These are phyloP conservation scores for Scytalidium sp. DNA, from an alignment of 2,329 filamentous ascomycete genomes.

Conservation along the genomic window DNA sequence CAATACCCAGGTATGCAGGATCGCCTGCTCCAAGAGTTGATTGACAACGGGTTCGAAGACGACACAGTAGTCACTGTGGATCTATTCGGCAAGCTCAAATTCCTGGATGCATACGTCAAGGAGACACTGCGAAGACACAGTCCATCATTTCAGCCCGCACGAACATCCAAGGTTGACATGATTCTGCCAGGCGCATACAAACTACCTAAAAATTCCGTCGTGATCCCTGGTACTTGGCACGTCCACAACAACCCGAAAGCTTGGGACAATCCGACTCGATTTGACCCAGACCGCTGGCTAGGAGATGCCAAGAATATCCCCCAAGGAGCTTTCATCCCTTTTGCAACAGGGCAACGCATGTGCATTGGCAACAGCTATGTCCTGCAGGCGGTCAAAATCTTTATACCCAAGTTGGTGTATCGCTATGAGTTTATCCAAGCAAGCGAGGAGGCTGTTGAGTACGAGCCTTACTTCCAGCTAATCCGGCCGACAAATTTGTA, in stretches of 20 bases:
- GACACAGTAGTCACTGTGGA: conserved; percentile 31
- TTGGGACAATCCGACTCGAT: conserved; percentile 14
- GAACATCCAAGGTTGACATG: conserved; percentile 39
- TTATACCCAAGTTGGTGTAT: conserved; percentile 33
- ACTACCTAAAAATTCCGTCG: conserved; percentile 31
- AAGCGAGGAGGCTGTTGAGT: conserved; percentile 30
- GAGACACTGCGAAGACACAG: conserved; percentile 43
- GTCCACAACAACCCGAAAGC: conserved; percentile 19
- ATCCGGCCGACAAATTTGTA: conserved; percentile 36
- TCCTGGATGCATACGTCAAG: conserved; percentile 40
- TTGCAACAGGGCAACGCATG: conserved; percentile 31
- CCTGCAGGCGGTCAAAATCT: conserved; percentile 34
- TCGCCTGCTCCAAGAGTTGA: conserved; percentile 41
- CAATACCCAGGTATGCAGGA: conserved; percentile 42
- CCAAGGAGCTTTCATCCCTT: conserved; percentile 30
- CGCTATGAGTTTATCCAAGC: conserved; percentile 33
- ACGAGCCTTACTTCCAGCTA: conserved; percentile 37
- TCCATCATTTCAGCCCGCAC: conserved; percentile 43
- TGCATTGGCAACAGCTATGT: conserved; percentile 40
- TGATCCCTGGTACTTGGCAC: conserved; percentile 15
- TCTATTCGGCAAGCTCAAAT: conserved; percentile 30
- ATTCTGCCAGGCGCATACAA: conserved; percentile 44
- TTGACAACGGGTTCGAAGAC: conserved; percentile 32
- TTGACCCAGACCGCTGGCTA: conserved; percentile 19
- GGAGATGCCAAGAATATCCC: conserved; percentile 12